These are phyloP conservation scores for Earliella scabrosa DNA, from an alignment of 1,284 basidiomycete genomes.

Conservation along the genomic window DNA sequence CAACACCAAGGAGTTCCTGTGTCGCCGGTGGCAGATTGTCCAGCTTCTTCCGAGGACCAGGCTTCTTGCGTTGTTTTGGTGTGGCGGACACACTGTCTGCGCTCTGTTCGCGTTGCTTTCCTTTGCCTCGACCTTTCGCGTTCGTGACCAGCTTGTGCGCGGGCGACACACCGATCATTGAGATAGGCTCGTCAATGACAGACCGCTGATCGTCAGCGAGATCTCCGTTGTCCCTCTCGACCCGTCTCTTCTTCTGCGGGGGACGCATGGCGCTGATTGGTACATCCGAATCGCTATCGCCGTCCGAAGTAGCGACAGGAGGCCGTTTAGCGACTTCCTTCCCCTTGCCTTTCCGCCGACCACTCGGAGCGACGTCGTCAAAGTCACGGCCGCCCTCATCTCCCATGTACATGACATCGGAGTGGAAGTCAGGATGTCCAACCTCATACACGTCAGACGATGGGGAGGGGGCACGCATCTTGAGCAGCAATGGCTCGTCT, in stretches of 20 bases:
- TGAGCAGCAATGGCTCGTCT: slow-evolving; percentile 46
- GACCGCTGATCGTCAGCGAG: slow-evolving; percentile 48
- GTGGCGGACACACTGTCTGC: slow-evolving; percentile 46
- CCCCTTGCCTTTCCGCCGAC: slow-evolving; percentile 45
- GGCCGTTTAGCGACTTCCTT: slow-evolving; percentile 50
- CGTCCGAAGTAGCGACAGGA: slow-evolving; percentile 53
- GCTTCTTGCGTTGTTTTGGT: slow-evolving; percentile 44
- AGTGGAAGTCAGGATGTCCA: slow-evolving; percentile 25
- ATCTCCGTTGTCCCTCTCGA: slow-evolving; percentile 41
- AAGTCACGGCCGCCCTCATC: slow-evolving; percentile 47
- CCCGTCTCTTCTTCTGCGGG: slow-evolving; percentile 55
- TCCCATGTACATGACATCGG: slow-evolving; percentile 35
- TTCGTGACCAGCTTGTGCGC: slow-evolving; percentile 30
- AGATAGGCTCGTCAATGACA: slow-evolving; percentile 35
- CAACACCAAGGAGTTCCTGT: slow-evolving; percentile 53
- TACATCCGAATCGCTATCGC: slow-evolving; percentile 54
- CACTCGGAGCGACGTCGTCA: slow-evolving; percentile 45
- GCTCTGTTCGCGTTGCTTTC: slow-evolving; percentile 46
- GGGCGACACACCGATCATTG: slow-evolving; percentile 26
- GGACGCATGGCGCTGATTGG: slow-evolving; percentile 41
- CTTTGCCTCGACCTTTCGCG: slow-evolving; percentile 49
- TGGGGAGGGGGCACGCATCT: slow-evolving; percentile 33
- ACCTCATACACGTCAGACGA: slow-evolving; percentile 31
- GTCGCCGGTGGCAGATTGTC: slow-evolving; percentile 44
- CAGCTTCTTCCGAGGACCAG: slow-evolving; percentile 49